phyloP scores from a whole-genome alignment of 208 protist species.

The Wallacemonas sp. region DNA sequence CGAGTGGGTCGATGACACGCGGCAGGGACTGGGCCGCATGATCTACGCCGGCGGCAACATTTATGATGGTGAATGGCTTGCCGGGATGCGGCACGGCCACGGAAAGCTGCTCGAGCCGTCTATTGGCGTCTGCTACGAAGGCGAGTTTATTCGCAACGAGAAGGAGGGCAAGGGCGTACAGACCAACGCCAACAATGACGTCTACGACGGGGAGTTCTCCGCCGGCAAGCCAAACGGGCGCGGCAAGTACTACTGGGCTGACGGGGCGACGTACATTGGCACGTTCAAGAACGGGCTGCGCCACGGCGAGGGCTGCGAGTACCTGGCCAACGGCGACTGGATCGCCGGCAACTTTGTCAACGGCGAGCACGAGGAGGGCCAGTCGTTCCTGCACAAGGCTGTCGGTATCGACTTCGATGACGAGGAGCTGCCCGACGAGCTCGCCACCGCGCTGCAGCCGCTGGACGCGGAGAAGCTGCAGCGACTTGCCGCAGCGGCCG shows the following conservation, averaged over 20 bases:
- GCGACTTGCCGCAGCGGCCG: constrained; percentile 26
- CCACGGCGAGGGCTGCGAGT: constrained; percentile 86
- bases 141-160: constrained; percentile 73
- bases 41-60: constrained; percentile 68
- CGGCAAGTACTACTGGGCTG: constrained; percentile 78
- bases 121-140: constrained; percentile 59
- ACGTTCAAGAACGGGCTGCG: constrained; percentile 83
- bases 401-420: constrained; percentile 29
- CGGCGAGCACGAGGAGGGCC: constrained; percentile 71
- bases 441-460: constrained; percentile 33
- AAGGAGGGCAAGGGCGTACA: constrained; percentile 79
- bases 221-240: constrained; percentile 70
- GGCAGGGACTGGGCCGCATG: constrained; percentile 80
- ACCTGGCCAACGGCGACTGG: constrained; percentile 78
- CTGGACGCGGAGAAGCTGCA: constrained; percentile 53
- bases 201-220: constrained; percentile 86
- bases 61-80: constrained; percentile 89
- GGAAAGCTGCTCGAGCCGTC: constrained; percentile 68
- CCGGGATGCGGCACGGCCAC: constrained; percentile 79
- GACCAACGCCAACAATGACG: constrained; percentile 67
- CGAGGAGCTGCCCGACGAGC: constrained; percentile 31
- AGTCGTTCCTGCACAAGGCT: constrained; percentile 49
- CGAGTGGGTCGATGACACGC: constrained; percentile 85
- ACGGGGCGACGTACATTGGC: constrained; percentile 82
- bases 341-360: constrained; percentile 72